Evolutionary conservation across 2,329 filamentous ascomycete species (phyloP).

Genomic region (Tolypocladium nubicola): DNA sequence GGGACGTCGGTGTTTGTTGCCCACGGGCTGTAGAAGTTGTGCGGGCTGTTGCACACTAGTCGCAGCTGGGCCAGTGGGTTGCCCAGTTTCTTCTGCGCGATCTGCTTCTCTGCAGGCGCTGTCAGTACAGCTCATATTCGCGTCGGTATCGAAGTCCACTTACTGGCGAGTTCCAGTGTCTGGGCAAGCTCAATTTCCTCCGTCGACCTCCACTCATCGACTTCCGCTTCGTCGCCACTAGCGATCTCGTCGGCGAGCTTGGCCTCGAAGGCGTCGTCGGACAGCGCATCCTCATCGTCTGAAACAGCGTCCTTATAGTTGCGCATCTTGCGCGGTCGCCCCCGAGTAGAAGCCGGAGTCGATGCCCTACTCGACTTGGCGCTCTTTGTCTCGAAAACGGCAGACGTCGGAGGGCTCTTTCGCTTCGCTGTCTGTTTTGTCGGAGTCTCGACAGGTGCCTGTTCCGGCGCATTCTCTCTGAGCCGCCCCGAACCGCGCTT

Average conservation of each 20-base stretch:
- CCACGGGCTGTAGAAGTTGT: slow-evolving; percentile 96
- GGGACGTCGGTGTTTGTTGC: slow-evolving; percentile 43
- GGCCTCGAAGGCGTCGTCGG: slow-evolving; percentile 75
- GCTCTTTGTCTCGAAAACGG: slow-evolving; percentile 49
- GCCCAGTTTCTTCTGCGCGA: slow-evolving; percentile 82
- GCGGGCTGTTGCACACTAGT: slow-evolving; percentile 83
- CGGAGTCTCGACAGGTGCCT: slow-evolving; percentile 6
- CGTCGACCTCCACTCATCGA: slow-evolving; percentile 24
- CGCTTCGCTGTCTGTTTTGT: slow-evolving; percentile 17
- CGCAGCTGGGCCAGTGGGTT: slow-evolving; percentile 90
- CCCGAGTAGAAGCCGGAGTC: slow-evolving; percentile 52
- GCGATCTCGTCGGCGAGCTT: slow-evolving; percentile 57
- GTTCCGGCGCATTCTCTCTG: slow-evolving; percentile 12
- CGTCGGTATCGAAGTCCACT: slow-evolving; percentile 16
- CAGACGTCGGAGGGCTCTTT: slow-evolving; percentile 16
- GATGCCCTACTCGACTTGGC: slow-evolving; percentile 63
- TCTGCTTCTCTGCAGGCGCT: slow-evolving; percentile 55
- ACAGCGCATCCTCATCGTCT: slow-evolving; percentile 30
- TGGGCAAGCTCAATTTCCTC: slow-evolving; percentile 56
- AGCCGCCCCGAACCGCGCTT: slow-evolving; percentile 18
- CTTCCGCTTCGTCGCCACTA: slow-evolving; percentile 26
- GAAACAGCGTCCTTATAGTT: slow-evolving; percentile 36
- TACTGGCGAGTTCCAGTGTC: slow-evolving; percentile 68
- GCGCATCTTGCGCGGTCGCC: slow-evolving; percentile 37
- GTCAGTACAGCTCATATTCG: slow-evolving; percentile 12